Conservation (phyloP, 78 protist genomes). For the Pelomyxa schiedti region DNA sequence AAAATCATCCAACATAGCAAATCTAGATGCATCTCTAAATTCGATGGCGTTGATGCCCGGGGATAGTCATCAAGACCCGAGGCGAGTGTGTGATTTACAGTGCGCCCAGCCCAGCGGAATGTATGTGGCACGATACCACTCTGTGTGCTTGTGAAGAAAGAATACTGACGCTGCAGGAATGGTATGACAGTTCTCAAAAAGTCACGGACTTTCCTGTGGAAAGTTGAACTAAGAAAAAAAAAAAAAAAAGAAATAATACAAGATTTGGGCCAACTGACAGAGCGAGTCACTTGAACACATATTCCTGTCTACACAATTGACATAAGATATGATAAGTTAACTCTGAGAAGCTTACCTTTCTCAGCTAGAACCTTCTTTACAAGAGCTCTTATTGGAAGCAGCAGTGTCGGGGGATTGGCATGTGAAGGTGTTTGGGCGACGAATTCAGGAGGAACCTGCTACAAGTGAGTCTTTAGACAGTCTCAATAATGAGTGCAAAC, state of each 20-base stretch:
- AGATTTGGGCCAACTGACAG: not conserved
- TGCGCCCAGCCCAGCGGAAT: constrained; percentile 73
- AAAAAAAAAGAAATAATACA: constrained; percentile 4
- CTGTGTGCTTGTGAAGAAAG: constrained; percentile 19
- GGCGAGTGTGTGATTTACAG: constrained; percentile 54
- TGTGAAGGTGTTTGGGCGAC: constrained; percentile 3
- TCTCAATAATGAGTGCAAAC: constrained; percentile 16
- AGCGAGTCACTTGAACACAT: not conserved
- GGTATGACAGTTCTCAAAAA: constrained; percentile 31
- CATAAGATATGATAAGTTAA: constrained; percentile 8
- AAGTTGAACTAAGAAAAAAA: constrained; percentile 13
- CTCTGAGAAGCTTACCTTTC: not conserved
- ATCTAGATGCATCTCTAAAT: constrained; percentile 69
- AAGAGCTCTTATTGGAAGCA: too few species aligned
- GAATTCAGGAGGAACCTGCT: not conserved
- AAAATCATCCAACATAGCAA: constrained; percentile 64
- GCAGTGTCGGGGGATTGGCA: constrained; percentile 83
- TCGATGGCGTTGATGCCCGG: constrained; percentile 20
- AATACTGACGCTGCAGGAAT: not conserved
- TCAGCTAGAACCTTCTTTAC: not conserved
- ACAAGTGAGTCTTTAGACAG: constrained; percentile 3
- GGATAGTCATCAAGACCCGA: constrained; percentile 86
- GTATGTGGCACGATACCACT: constrained; percentile 1
- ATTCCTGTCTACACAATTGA: not conserved
- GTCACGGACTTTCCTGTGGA: constrained; percentile 11